These are phyloP conservation scores for Orbilia quercus DNA, from an alignment of 2,329 filamentous ascomycete genomes.

Conservation along the genomic window DNA sequence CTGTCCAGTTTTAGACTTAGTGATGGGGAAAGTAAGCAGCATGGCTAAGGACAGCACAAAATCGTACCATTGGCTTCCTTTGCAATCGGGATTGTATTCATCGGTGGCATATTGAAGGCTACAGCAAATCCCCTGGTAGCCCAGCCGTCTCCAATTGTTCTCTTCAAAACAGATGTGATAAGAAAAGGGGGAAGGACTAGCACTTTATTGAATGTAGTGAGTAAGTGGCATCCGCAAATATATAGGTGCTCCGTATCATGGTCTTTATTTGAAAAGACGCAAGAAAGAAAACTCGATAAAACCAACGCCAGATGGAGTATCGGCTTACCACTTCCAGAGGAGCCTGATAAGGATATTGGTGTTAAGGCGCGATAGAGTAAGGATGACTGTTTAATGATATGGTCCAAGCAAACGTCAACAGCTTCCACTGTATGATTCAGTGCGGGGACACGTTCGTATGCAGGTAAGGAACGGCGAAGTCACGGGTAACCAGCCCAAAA, in stretches of 20 bases:
- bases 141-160: conserved; percentile 43
- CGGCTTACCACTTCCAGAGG: conserved; percentile 39
- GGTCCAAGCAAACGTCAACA: not conserved
- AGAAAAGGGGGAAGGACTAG: conserved; percentile 13
- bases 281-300: not conserved
- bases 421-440: not conserved
- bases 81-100: conserved; percentile 49
- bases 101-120: conserved; percentile 56
- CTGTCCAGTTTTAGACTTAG: conserved; percentile 50
- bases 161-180: conserved; percentile 33
- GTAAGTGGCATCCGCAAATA: conserved; percentile 13
- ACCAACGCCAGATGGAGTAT: conserved; percentile 9
- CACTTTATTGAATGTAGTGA: conserved; percentile 17
- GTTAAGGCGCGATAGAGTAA: not conserved
- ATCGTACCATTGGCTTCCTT: conserved; percentile 54
- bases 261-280: no score
- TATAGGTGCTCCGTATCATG: not conserved
- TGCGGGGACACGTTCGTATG: conserved; percentile 5
- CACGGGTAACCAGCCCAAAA: conserved; percentile 37
- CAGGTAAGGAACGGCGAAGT: conserved; percentile 19
- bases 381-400: not conserved
- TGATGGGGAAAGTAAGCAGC: conserved; percentile 19
- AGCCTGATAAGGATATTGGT: conserved; percentile 13
- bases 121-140: conserved; percentile 54
- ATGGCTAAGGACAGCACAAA: conserved; percentile 22